Conservation (phyloP, 2,329 filamentous ascomycete genomes). For the Calonectria naviculata region DNA sequence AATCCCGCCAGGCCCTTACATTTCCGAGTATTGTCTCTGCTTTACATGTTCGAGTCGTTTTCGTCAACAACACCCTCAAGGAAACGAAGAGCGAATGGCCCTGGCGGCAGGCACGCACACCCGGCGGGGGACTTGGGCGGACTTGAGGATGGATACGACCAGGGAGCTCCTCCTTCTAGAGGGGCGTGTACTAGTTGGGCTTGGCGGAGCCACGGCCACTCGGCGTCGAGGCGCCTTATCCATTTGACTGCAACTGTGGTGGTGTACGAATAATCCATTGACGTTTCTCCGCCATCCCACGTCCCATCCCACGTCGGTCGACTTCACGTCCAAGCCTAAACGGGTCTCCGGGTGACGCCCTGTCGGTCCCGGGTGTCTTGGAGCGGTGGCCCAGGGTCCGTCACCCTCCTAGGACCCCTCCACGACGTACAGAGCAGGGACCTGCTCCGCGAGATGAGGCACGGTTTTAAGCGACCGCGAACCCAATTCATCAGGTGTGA, state of each 20-base stretch:
- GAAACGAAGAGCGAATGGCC: not conserved
- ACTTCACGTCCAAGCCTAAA: slow-evolving; percentile 14
- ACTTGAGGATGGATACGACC: slow-evolving; percentile 1
- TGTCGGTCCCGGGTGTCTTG: slow-evolving; percentile 5
- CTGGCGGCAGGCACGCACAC: not conserved
- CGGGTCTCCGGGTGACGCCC: not conserved
- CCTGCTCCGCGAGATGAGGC: slow-evolving; percentile 1
- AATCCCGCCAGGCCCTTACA: not conserved
- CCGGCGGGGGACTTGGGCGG: not conserved
- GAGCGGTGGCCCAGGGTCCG: not conserved
- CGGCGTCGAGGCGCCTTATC: slow-evolving; percentile 28
- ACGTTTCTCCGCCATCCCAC: slow-evolving; percentile 22
- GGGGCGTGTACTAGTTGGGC: slow-evolving; percentile 26
- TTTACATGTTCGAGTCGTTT: not conserved
- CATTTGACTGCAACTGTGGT: slow-evolving; percentile 16
- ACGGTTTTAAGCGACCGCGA: not conserved
- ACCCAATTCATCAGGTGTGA: slow-evolving; percentile 10
- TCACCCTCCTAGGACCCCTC: not conserved
- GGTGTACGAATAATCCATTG: slow-evolving; percentile 5
- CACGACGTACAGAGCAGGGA: not conserved
- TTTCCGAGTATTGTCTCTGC: slow-evolving; percentile 1
- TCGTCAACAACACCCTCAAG: not conserved
- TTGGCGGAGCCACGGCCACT: slow-evolving; percentile 35
- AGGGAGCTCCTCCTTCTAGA: slow-evolving; percentile 8
- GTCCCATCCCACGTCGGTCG: slow-evolving; percentile 24